These are phyloP conservation scores for Colletotrichum sp. DNA, from an alignment of 2,329 filamentous ascomycete genomes.

Conservation along the genomic window DNA sequence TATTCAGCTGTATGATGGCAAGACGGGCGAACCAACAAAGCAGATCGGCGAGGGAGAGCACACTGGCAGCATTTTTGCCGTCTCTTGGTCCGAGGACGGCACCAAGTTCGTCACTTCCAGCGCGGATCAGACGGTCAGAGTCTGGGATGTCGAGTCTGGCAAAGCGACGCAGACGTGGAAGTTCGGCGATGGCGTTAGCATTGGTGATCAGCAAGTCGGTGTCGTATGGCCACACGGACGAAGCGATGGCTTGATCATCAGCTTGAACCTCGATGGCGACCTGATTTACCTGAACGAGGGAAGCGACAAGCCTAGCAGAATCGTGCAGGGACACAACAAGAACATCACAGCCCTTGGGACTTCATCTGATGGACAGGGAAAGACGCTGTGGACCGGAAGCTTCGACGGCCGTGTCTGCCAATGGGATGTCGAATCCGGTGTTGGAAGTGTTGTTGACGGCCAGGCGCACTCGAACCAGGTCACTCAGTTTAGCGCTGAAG, in stretches of 20 bases:
- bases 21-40: conserved; percentile 83
- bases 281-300: conserved; percentile 86
- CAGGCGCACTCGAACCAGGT: conserved; percentile 87
- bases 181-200: conserved; percentile 74
- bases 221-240: conserved; percentile 88
- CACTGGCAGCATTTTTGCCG: conserved; percentile 89
- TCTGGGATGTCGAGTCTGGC: conserved; percentile 88
- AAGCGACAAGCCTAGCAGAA: conserved; percentile 68
- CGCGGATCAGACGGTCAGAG: conserved; percentile 91
- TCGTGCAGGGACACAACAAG: conserved; percentile 90
- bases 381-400: conserved; percentile 85
- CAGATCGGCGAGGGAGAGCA: conserved; percentile 86
- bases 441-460: conserved; percentile 76
- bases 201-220: conserved; percentile 90
- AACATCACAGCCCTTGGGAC: conserved; percentile 79
- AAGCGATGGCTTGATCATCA: conserved; percentile 87
- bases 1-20: conserved; percentile 96
- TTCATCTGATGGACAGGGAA: conserved; percentile 57
- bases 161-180: conserved; percentile 83
- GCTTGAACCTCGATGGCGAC: conserved; percentile 85
- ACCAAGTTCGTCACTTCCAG: conserved; percentile 89
- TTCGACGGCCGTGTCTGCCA: conserved; percentile 87
- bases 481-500: conserved; percentile 70
- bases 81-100: conserved; percentile 89
- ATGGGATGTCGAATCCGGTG: conserved; percentile 79